These are phyloP conservation scores for Epichloe sp. DNA, from an alignment of 2,329 filamentous ascomycete species.

Conservation along the genomic window DNA sequence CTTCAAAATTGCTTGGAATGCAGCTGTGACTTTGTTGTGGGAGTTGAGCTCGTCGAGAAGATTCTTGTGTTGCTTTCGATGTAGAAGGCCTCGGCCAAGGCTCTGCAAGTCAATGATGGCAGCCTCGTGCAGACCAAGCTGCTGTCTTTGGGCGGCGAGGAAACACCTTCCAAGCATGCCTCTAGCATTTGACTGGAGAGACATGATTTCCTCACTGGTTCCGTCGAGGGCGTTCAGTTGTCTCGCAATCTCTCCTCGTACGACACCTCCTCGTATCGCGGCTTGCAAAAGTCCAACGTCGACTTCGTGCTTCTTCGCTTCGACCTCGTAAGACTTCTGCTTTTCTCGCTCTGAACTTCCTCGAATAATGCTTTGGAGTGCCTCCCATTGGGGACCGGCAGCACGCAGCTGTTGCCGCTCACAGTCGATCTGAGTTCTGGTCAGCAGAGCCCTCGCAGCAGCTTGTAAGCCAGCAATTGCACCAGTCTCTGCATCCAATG, in stretches of 20 bases:
- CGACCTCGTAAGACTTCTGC: constrained; percentile 30
- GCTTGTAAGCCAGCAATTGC: constrained; percentile 50
- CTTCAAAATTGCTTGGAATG: constrained; percentile 63
- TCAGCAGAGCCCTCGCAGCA: constrained; percentile 48
- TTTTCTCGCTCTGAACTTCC: constrained; percentile 35
- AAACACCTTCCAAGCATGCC: constrained; percentile 46
- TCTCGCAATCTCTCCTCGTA: constrained; percentile 35
- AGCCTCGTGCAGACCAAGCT: constrained; percentile 43
- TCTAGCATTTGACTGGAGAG: constrained; percentile 46
- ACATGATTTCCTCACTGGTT: constrained; percentile 31
- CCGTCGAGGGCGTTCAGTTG: constrained; percentile 34
- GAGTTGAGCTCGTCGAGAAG: constrained; percentile 59
- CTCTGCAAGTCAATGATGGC: constrained; percentile 53
- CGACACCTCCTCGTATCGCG: constrained; percentile 39
- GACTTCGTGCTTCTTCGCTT: constrained; percentile 31
- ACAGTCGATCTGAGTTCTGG: constrained; percentile 37
- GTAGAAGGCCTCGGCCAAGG: constrained; percentile 49
- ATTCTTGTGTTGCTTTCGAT: constrained; percentile 44
- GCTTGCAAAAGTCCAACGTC: constrained; percentile 36
- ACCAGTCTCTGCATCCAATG: constrained; percentile 36
- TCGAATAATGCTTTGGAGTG: constrained; percentile 27
- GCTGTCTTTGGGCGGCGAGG: constrained; percentile 34
- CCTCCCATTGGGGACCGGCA: constrained; percentile 36
- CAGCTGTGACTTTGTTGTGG: constrained; percentile 51
- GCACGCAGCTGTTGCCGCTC: constrained; percentile 38